Conservation (phyloP, 2,329 filamentous ascomycete genomes). For the Cladophialophora psammophila region DNA sequence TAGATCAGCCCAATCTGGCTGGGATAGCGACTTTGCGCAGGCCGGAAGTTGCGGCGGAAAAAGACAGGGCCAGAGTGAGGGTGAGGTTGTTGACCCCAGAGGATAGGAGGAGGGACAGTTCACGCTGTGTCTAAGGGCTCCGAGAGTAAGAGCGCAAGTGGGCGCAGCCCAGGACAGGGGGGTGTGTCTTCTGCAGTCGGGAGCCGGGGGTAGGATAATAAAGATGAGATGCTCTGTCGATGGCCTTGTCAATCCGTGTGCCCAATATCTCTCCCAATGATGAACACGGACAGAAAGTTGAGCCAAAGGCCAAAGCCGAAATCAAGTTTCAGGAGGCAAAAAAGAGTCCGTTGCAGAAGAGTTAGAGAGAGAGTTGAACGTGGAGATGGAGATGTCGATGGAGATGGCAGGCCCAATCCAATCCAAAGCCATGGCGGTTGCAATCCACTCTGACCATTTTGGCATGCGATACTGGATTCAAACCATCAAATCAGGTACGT, state of each 20-base stretch:
- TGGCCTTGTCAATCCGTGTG: not conserved
- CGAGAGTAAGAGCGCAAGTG: conserved; percentile 5
- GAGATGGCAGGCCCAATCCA: conserved; percentile 1
- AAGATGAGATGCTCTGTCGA: not conserved
- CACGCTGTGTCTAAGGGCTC: not conserved
- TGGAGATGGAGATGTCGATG: conserved; percentile 2
- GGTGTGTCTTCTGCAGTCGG: not conserved
- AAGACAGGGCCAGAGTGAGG: not conserved
- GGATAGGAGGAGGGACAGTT: not conserved
- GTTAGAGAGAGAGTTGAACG: conserved; percentile 5
- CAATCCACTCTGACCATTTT: conserved; percentile 3
- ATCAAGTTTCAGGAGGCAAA: not conserved
- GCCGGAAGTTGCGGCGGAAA: not conserved
- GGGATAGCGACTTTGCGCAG: conserved; percentile 2
- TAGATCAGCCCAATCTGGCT: not conserved
- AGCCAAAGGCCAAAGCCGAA: conserved; percentile 7
- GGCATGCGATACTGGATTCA: conserved; percentile 3
- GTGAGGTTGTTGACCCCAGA: conserved; percentile 1
- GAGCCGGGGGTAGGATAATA: not conserved
- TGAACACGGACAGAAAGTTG: not conserved
- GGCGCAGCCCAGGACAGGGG: not conserved
- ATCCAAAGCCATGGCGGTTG: not conserved
- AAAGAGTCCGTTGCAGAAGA: conserved; percentile 1
- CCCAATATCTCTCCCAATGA: not conserved
- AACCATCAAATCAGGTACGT: conserved; percentile 9